Evolutionary conservation across 2,329 filamentous ascomycete species (phyloP), one percentile per base, ranked within the genome.

Genomic region (Huntiella moniliformis): DNA sequence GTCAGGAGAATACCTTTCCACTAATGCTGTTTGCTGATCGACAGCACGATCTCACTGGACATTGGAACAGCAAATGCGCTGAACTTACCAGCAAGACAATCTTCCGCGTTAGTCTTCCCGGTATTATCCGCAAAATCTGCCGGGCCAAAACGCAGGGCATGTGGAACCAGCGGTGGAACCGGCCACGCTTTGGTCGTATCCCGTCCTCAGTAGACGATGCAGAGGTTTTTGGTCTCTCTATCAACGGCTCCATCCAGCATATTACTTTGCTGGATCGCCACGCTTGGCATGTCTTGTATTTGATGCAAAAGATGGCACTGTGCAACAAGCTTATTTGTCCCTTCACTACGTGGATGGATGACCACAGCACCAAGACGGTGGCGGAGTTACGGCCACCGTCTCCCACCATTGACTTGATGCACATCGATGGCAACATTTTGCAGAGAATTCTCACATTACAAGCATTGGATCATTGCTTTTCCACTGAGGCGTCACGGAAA

Each of bases 241-340:
- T 85, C 32, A 75, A 83, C 54, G 83, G 83, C 1, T 74, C 77
- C 0, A 55, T 87, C 17, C 73, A 74, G 51, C 73, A 80, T 47
- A 79, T 95, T 53, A 71, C 71, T 1, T 61, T 87, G 11, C 61
- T 96, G 1, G 63, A 68, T 7, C 55, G 70, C 13, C 60, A 71
- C 2, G 70, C 78, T 5, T 82, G 79, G 73, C 67, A 69, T 5
- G 65, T 93, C 3, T 66, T 96, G 4, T 70, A 71, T 48, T 75
- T 88, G 51, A 57, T 95, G 1, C 79, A 92, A 55, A 79, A 80
- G 49, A 57, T 92, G 41, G 75, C 73, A 22, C 58, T 68, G 12
- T 34, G 42, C 28, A 38, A 35, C 7, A 32, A 40, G n/a, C 13
- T 28, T 4, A 41, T 50, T 6, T 50, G 49, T 12, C 49, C 49